Percentiles rank a stretch among this genome's conserved stretches.
Evolutionary conservation across 345 rosid genomes (phyloP).

Genomic region (Boechera retrofracta): DNA sequence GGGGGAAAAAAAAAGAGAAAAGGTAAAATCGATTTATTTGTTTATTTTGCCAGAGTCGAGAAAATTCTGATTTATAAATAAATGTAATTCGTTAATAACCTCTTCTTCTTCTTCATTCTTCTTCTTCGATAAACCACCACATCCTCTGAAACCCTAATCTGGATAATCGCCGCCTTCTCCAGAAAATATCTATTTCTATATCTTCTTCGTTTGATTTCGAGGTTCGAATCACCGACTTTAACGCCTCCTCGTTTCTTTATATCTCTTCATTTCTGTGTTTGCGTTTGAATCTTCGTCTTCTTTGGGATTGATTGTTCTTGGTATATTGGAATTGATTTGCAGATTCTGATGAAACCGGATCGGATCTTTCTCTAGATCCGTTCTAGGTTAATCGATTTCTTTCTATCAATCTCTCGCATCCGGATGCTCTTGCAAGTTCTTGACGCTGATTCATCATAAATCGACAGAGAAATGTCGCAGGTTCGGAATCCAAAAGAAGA

Average conservation of each 20-base stretch:
- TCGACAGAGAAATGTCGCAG: slow-evolving; percentile 57
- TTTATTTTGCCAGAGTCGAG: background rate
- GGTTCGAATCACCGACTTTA: slow-evolving; percentile 24
- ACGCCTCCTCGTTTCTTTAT: background rate
- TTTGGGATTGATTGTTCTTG: slow-evolving; percentile 23
- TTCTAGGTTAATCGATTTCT: slow-evolving; percentile 33
- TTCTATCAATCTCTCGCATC: background rate
- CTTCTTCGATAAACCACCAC: slow-evolving; percentile 25
- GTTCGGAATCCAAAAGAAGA: slow-evolving; percentile 42
- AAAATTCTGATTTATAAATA: slow-evolving; percentile 6
- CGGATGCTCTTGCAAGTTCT: background rate
- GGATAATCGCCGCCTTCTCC: slow-evolving; percentile 37
- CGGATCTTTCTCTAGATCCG: slow-evolving; percentile 42
- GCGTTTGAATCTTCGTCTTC: slow-evolving; percentile 5
- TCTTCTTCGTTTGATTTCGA: slow-evolving; percentile 15
- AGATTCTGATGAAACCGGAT: slow-evolving; percentile 38
- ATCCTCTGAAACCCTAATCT: slow-evolving; percentile 33
- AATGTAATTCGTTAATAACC: background rate
- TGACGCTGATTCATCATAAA: slow-evolving; percentile 11
- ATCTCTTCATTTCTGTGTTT: slow-evolving; percentile 14
- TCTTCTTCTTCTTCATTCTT: slow-evolving; percentile 6
- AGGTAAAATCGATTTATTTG: slow-evolving; percentile 8
- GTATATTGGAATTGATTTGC: background rate
- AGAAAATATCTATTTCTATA: background rate
- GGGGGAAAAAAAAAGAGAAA: background rate